Percentiles rank a stretch among this genome's conserved stretches.
Evolutionary conservation across 139 green algal genomes (phyloP).

Genomic region (Dunaliella primolecta): DNA sequence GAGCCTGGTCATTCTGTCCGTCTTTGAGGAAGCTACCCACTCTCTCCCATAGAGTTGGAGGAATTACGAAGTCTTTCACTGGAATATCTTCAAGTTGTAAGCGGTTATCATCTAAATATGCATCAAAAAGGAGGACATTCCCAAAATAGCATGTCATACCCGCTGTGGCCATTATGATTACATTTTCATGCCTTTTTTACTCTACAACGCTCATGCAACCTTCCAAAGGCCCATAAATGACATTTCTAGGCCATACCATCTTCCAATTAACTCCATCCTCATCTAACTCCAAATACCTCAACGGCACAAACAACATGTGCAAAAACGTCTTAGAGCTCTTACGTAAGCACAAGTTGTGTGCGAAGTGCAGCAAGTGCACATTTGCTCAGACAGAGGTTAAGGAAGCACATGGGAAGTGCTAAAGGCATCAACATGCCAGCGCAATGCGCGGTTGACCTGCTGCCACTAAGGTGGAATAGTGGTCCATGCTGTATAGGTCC

Average conservation of each 20-base stretch:
- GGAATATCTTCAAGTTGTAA: conserved; percentile 32
- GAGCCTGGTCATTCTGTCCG: conserved; percentile 8
- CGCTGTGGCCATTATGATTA: conserved; percentile 39
- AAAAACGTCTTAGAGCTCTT: conserved; percentile 32
- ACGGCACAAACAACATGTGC: conserved; percentile 44
- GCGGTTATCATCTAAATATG: conserved; percentile 24
- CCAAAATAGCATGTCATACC: conserved; percentile 28
- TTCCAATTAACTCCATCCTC: conserved; percentile 58
- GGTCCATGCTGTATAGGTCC: conserved; percentile 17
- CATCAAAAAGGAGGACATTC: conserved; percentile 13
- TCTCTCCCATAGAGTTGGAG: neutral
- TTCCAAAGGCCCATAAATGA: conserved; percentile 32
- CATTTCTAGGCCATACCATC: conserved; percentile 30
- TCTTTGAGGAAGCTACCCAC: neutral
- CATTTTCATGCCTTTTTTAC: conserved; percentile 32
- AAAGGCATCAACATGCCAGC: too few species aligned
- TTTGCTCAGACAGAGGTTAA: conserved; percentile 28
- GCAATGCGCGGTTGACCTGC: too few species aligned
- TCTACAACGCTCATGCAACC: conserved; percentile 31
- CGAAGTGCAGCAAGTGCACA: conserved; percentile 44
- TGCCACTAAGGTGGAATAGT: too few species aligned
- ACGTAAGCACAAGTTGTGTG: conserved; percentile 37
- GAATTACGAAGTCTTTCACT: conserved; percentile 30
- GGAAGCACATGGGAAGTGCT: too few species aligned
- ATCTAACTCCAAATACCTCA: conserved; percentile 37